Evolutionary conservation across 2,329 filamentous ascomycete species (phyloP), one percentile per base, ranked within the genome.

Genomic region (Aureobasidium vineae): DNA sequence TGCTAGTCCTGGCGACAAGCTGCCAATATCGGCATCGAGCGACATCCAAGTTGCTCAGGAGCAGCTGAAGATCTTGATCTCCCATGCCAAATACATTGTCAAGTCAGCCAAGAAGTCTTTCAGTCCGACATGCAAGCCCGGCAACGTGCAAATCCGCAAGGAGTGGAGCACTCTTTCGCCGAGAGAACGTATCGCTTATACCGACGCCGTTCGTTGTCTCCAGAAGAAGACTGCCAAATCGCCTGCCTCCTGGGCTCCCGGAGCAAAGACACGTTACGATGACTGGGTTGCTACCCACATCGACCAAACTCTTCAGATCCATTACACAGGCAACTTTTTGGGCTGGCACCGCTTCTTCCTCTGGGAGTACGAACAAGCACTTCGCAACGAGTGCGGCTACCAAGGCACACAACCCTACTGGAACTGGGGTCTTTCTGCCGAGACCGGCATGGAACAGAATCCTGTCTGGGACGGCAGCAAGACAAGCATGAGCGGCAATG

Each of bases 381-480:
- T 79, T 3, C 70, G 63, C 23, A 67, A 76, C 23, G 77, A 79
- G 67, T 79, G 78, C 53, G 76, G 75, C 26, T 79, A 79, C 63
- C 73, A 69, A n/a, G 77, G 76, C 60, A 73, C 71, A 28, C 77
- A 77, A 41, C 77, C 78, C 75, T 84, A 84, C 75, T 81, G 80
- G 77, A 81, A 85, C 72, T 85, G 83, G 80, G 77, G 77, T 3
- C 76, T 77, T 61, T 80, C 78, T 74, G 74, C 78, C 7, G 38
- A 56, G 13, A 66, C 74, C 2, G 78, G 84, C 21, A 67, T 65
- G 19, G 43, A 67, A 40, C 77, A 78, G 47, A 84, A 81, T 0
- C 80, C 82, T 5, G 71, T 84, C 57, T 84, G 86, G 61, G 83
- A 86, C 68, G 84, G 84, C 49, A 81, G 78, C 67, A 78, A 78